Evolutionary conservation across 306 rosid genomes (phyloP), one percentile per base, ranked within the genome.

Genomic region (Cicer chorassanicum): DNA sequence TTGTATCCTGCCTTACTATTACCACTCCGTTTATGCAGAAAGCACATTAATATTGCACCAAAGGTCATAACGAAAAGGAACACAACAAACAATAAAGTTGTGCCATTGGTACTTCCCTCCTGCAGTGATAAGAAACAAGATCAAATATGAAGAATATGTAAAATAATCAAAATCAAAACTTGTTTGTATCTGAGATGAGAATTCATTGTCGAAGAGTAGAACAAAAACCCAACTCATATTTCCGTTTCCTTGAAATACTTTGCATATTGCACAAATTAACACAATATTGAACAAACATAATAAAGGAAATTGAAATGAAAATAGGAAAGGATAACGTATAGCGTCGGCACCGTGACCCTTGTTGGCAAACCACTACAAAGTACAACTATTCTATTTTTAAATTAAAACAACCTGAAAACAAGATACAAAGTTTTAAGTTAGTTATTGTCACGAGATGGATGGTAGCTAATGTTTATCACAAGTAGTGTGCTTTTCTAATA

Each of bases 11-110:
- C 83, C 81, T 85, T 81, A 56, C 42, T 70, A 73, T 59, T 76
- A 44, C 82, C 82, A 56, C 83, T 74, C 72, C 88, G 76, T 79
- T 86, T 91, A 60, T 72, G 76, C 68, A 94, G 83, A 88, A 94
- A 92, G 81, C 84, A 88, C 97, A 94, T 88, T 41, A 92, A 87
- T 83, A 85, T 64, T 66, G 83, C 84, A 65, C 99, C 99, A 64
- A 94, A 76, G 54, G 89, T 83, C 93, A 90, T 85, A 54, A 82
- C 79, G 73, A 84, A 78, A 79, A 94, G 97, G 80, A 94, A 94
- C 68, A 94, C 92, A 61, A 81, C 45, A 80, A 88, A 94, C 84
- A 94, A 75, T 59, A 89, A 56, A 48, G 92, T 91, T 68, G 96
- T 82, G 78, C 90, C 82, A 5, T 78, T 85, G 68, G 86, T 82